Conservation (phyloP, 805 yeast species). For the Wickerhamiella siamensis region DNA sequence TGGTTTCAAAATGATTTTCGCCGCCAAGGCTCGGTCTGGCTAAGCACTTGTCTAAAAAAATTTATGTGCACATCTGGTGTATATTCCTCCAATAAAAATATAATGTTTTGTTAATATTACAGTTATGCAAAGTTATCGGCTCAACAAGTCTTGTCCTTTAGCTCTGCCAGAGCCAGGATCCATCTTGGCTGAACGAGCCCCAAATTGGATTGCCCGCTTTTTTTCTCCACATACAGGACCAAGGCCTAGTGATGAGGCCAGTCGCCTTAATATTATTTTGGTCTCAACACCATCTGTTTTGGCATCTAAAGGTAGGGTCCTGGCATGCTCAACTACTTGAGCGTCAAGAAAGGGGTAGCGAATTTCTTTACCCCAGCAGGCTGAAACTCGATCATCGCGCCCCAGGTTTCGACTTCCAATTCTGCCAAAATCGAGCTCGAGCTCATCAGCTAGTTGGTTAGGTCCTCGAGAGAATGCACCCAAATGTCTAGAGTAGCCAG, state of each 20-base stretch:
- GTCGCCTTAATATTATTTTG: constrained; percentile 37
- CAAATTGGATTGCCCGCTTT: constrained; percentile 93
- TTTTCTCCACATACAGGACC: constrained; percentile 52
- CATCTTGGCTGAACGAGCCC: constrained; percentile 90
- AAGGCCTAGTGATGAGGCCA: constrained; percentile 39
- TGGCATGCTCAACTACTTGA: constrained; percentile 33
- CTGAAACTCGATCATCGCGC: constrained; percentile 80
- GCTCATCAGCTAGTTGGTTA: constrained; percentile 38
- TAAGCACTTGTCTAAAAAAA: background rate
- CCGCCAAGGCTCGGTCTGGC: background rate
- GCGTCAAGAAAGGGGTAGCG: constrained; percentile 76
- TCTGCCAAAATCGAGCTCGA: constrained; percentile 55
- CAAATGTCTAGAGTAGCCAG: constrained; percentile 83
- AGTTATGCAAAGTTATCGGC: too few relatives aligned
- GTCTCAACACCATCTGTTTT: constrained; percentile 27
- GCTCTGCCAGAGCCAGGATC: constrained; percentile 61
- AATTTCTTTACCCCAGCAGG: constrained; percentile 78
- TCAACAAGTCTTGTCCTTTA: constrained; percentile 49
- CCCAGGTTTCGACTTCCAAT: constrained; percentile 72
- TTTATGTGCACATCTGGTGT: background rate
- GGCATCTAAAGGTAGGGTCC: constrained; percentile 26
- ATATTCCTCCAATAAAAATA: too few relatives aligned
- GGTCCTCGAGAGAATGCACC: constrained; percentile 25
- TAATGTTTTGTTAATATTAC: too few relatives aligned
- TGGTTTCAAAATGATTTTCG: constrained; percentile 64